Percentiles rank a stretch among this genome's conserved stretches.
These are phyloP conservation scores for Hemerocallis citrina DNA, from an alignment of 106 monocot genomes.

Conservation along the genomic window DNA sequence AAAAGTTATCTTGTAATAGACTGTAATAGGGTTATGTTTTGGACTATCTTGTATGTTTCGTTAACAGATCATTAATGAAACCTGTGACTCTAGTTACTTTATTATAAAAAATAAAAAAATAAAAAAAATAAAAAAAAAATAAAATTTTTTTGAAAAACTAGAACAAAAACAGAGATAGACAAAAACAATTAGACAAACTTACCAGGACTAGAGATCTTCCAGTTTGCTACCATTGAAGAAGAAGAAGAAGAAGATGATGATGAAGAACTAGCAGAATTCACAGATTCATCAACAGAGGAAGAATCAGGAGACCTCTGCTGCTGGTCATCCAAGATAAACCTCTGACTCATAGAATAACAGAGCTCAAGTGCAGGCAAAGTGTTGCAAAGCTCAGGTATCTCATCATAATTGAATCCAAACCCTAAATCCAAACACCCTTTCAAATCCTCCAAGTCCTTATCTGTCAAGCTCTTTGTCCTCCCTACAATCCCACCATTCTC, in stretches of 20 bases:
- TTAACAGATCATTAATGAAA: no score
- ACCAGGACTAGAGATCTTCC: constrained; percentile 45
- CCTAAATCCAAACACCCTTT: constrained; percentile 56
- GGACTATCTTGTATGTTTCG: no score
- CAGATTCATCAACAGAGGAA: neutral
- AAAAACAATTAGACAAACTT: neutral
- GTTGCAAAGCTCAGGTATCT: constrained; percentile 57
- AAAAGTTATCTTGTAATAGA: no score
- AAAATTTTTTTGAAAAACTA: no score
- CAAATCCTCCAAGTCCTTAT: constrained; percentile 51
- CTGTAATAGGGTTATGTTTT: no score
- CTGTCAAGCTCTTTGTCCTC: constrained; percentile 54
- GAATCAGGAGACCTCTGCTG: neutral
- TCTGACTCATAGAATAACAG: constrained; percentile 57
- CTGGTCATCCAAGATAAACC: constrained; percentile 23
- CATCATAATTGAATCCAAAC: constrained; percentile 60
- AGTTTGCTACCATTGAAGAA: constrained; percentile 13
- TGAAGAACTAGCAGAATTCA: neutral
- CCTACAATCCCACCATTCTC: no score
- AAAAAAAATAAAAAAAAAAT: no score
- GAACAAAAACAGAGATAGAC: no score
- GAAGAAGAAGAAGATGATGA: constrained; percentile 1
- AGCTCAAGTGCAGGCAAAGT: constrained; percentile 57
- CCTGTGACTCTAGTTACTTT: no score
- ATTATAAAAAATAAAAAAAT: no score